phyloP scores from a whole-genome alignment of 2,329 filamentous ascomycete genomes.

The Xylaria sp. region DNA sequence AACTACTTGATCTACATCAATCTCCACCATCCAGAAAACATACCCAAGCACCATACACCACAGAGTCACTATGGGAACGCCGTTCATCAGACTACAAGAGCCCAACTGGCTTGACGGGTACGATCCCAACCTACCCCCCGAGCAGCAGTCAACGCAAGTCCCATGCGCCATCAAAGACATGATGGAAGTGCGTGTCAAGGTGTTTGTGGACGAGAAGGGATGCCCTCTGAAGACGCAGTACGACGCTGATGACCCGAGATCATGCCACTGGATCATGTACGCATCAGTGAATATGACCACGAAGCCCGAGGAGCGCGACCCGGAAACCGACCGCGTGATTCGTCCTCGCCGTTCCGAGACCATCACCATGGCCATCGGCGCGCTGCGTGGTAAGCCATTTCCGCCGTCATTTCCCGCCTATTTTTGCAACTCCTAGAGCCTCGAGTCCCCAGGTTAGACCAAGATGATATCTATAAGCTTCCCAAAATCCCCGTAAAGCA shows the following conservation, averaged over 20 bases:
- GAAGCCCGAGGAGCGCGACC: conserved; percentile 51
- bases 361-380: conserved; percentile 66
- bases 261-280: conserved; percentile 90
- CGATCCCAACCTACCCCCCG: conserved; percentile 46
- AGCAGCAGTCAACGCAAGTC: conserved; percentile 52
- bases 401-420: too few relatives aligned
- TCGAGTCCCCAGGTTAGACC: too few relatives aligned
- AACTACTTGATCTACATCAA: too few relatives aligned
- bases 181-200: conserved; percentile 64
- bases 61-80: conserved; percentile 51
- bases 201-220: conserved; percentile 66
- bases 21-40: too few relatives aligned
- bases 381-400: too few relatives aligned
- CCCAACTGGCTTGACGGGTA: conserved; percentile 58
- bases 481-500: too few relatives aligned
- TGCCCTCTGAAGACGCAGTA: conserved; percentile 72
- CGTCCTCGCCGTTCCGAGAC: conserved; percentile 53
- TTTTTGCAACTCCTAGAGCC: too few relatives aligned
- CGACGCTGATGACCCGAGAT: conserved; percentile 78
- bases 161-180: conserved; percentile 66
- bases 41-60: not conserved
- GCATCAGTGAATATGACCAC: conserved; percentile 59
- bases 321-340: conserved; percentile 47
- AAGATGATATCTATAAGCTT: too few relatives aligned
- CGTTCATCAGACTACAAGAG: conserved; percentile 54